Conservation (phyloP, 345 rosid genomes). For the Euclidium syriacum region DNA sequence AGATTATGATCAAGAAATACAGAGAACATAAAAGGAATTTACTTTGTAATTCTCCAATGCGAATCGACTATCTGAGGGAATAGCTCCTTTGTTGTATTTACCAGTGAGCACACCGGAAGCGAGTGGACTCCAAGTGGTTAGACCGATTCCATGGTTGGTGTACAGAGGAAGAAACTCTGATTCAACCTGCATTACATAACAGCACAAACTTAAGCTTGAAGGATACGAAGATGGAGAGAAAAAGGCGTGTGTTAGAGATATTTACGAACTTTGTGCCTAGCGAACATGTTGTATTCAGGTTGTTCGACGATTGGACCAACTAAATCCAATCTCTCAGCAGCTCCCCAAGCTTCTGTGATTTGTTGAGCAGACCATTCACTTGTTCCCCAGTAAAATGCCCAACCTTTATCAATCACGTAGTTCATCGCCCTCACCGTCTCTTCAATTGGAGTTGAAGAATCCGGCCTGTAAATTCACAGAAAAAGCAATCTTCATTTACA, state of each 20-base stretch:
- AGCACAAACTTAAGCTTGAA: neutral
- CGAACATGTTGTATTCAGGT: constrained; percentile 83
- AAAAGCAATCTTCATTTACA: constrained; percentile 5
- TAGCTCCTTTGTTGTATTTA: constrained; percentile 76
- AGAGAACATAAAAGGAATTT: neutral
- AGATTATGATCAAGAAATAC: neutral
- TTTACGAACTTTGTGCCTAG: constrained; percentile 77
- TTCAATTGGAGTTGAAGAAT: constrained; percentile 76
- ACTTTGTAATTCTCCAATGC: constrained; percentile 95
- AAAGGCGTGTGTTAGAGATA: neutral
- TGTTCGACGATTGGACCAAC: constrained; percentile 97
- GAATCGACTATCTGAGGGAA: constrained; percentile 91
- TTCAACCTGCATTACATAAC: constrained; percentile 56
- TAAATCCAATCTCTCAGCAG: constrained; percentile 77
- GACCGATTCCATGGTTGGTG: constrained; percentile 82
- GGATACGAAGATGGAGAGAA: no score
- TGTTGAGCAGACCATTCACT: constrained; percentile 99
- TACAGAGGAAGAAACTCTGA: constrained; percentile 84
- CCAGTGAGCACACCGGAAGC: constrained; percentile 99
- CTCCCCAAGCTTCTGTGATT: constrained; percentile 95
- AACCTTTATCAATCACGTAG: constrained; percentile 88
- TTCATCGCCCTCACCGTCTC: constrained; percentile 98
- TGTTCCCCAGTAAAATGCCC: constrained; percentile 99
- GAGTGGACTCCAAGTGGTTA: constrained; percentile 98
- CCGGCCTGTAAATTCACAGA: constrained; percentile 55